Evolutionary conservation across 257 asterid species (phyloP).

Genomic region (Capsicum baccatum): DNA sequence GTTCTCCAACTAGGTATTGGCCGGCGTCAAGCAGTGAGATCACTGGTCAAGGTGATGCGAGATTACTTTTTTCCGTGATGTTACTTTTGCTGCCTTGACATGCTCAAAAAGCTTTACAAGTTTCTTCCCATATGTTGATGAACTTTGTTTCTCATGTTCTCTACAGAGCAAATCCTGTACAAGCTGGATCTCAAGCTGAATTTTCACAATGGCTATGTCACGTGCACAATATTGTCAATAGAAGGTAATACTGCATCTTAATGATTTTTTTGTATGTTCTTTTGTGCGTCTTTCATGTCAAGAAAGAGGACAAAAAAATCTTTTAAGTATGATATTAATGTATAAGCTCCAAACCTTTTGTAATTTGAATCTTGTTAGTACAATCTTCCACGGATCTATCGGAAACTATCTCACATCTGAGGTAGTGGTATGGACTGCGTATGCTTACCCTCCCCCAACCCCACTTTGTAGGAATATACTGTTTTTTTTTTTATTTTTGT

Average conservation of each 20-base stretch:
- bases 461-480: too few species aligned
- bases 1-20: too few species aligned
- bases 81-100: background rate
- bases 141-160: conserved; percentile 7
- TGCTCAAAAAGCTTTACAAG: background rate
- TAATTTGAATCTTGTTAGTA: background rate
- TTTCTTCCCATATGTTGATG: background rate
- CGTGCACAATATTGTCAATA: conserved; percentile 83
- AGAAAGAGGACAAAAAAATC: background rate
- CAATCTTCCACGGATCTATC: background rate
- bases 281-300: background rate
- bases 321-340: background rate
- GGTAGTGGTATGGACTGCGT: too few species aligned
- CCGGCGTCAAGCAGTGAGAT: too few species aligned
- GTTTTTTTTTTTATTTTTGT: too few species aligned
- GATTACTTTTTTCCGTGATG: too few species aligned
- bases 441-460: too few species aligned
- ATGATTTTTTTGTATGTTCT: background rate
- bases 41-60: too few species aligned
- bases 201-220: conserved; percentile 89
- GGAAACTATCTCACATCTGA: too few species aligned
- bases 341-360: background rate
- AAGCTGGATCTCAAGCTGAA: conserved; percentile 82
- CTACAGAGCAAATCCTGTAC: conserved; percentile 77
- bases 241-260: conserved; percentile 60